Evolutionary conservation across 2,329 filamentous ascomycete genomes (phyloP).

Genomic region (Talaromyces sp.): DNA sequence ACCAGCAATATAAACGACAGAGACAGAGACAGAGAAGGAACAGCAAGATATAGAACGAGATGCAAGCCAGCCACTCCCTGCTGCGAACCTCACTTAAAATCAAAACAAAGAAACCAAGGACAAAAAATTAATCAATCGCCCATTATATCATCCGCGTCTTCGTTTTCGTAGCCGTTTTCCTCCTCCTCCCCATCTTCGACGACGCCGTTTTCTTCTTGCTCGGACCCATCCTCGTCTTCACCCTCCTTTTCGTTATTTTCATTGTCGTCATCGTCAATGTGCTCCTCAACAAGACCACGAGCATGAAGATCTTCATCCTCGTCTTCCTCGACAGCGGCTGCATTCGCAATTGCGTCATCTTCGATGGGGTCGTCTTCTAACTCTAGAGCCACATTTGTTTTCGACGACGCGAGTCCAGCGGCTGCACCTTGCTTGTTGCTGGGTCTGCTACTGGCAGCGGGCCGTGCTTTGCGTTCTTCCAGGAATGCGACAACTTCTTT

Average conservation of each 20-base stretch:
- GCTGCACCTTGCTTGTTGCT: conserved; percentile 38
- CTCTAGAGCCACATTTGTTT: conserved; percentile 44
- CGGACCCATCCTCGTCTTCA: conserved; percentile 27
- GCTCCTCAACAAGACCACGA: conserved; percentile 36
- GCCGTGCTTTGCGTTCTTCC: conserved; percentile 59
- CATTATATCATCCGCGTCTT: conserved; percentile 41
- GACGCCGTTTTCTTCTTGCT: conserved; percentile 16
- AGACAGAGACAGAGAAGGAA: not conserved
- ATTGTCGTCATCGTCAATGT: conserved; percentile 16
- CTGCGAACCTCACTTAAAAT: conserved; percentile 9
- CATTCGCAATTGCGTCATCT: conserved; percentile 34
- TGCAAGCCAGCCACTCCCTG: not conserved
- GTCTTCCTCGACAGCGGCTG: conserved; percentile 35
- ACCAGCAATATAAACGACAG: conserved; percentile 11
- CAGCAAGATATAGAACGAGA: not conserved
- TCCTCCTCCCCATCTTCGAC: conserved; percentile 25
- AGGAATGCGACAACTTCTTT: conserved; percentile 78
- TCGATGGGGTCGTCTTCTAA: conserved; percentile 42
- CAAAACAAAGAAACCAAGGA: conserved; percentile 3
- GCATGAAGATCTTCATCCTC: conserved; percentile 41
- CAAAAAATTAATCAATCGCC: conserved; percentile 31
- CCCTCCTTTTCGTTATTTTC: conserved; percentile 41
- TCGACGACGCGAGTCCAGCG: conserved; percentile 22
- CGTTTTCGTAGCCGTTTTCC: conserved; percentile 8
- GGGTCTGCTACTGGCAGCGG: conserved; percentile 23